These are phyloP conservation scores for Mycena epipterygia DNA, from an alignment of 768 basidiomycete species.

Conservation along the genomic window DNA sequence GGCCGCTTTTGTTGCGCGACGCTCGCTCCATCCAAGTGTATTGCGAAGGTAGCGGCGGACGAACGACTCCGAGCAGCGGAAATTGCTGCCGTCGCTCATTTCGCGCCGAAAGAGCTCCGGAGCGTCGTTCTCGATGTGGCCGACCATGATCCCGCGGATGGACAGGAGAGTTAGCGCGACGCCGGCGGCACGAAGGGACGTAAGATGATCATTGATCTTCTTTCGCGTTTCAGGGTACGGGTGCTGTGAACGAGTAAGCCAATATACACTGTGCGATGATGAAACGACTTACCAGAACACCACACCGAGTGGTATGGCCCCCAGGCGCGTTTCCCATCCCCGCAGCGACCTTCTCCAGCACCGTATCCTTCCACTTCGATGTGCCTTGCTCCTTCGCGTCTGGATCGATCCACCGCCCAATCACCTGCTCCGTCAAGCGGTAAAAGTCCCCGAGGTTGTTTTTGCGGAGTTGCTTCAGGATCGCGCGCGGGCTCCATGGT, in stretches of 20 bases:
- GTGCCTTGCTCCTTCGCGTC: constrained; percentile 3
- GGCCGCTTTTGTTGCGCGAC: constrained; percentile 48
- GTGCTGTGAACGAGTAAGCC: not conserved
- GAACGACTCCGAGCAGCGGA: constrained; percentile 42
- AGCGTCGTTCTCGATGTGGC: constrained; percentile 36
- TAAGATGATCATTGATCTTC: constrained; percentile 34
- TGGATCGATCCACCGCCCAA: constrained; percentile 26
- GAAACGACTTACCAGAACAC: not conserved
- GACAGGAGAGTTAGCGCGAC: constrained; percentile 43
- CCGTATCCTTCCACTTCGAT: not conserved
- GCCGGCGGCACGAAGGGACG: constrained; percentile 36
- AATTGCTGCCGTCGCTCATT: constrained; percentile 41
- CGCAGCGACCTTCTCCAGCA: not conserved
- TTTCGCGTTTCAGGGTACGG: constrained; percentile 5
- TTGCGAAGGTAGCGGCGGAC: constrained; percentile 28
- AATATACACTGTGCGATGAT: not conserved
- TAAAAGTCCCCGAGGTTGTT: not conserved
- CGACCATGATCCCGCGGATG: constrained; percentile 46
- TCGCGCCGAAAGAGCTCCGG: constrained; percentile 45
- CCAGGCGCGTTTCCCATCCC: constrained; percentile 4
- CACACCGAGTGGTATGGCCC: not conserved
- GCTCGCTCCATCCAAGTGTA: constrained; percentile 41
- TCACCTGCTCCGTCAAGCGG: constrained; percentile 17
- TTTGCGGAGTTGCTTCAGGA: constrained; percentile 11
- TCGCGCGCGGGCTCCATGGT: constrained; percentile 14